Conservation (phyloP, 257 asterid genomes). For the Coffea canephora region DNA sequence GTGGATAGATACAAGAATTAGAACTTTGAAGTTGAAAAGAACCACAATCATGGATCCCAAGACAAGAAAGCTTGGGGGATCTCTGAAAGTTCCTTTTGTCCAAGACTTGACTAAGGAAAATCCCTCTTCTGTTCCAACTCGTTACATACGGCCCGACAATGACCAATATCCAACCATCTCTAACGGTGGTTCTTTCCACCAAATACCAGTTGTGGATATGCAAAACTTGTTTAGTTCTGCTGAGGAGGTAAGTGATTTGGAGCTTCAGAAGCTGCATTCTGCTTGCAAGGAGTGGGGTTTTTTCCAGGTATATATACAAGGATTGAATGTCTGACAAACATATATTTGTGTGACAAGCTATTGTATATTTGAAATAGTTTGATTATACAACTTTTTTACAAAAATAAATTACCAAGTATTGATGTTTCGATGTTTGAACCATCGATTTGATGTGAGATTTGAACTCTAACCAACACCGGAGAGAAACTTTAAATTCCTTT, state of each 20-base stretch:
- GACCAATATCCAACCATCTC: slow-evolving; percentile 15
- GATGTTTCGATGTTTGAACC: no score
- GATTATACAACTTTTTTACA: slow-evolving; percentile 4
- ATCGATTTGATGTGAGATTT: no score
- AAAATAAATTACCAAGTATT: no score
- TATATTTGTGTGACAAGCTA: no score
- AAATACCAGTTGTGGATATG: slow-evolving; percentile 48
- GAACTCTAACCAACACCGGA: no score
- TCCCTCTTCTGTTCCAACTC: slow-evolving; percentile 30
- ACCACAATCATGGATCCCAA: slow-evolving; percentile 5
- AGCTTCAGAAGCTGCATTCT: slow-evolving; percentile 44
- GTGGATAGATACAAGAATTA: no score
- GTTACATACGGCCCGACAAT: slow-evolving; percentile 41
- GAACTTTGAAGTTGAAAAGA: background rate
- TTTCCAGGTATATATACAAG: no score
- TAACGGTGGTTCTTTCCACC: background rate
- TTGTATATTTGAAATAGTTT: no score
- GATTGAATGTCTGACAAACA: no score
- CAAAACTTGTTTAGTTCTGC: slow-evolving; percentile 18
- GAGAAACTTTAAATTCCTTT: no score
- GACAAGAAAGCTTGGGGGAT: slow-evolving; percentile 27
- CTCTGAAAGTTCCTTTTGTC: slow-evolving; percentile 50
- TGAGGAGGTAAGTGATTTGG: slow-evolving; percentile 18
- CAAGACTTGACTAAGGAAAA: slow-evolving; percentile 51
- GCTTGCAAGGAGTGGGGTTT: slow-evolving; percentile 12